Conservation (phyloP, 2,329 filamentous ascomycete species). For the Pseudogymnoascus pannorum region DNA sequence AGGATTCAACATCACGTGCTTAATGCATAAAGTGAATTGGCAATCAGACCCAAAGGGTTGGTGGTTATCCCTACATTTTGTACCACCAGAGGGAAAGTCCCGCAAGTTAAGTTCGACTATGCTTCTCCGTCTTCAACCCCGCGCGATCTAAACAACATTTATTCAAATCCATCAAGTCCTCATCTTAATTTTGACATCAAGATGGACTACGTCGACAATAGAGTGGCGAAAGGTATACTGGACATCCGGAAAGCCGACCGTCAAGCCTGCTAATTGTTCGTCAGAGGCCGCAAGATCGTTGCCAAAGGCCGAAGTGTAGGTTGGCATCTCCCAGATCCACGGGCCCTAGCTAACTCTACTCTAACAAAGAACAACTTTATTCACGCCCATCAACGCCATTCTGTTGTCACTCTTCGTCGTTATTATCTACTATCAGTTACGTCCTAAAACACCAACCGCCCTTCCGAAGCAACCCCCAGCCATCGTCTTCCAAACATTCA, state of each 20-base stretch:
- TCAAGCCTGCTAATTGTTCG: conserved; percentile 7
- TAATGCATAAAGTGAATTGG: background rate
- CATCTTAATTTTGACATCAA: background rate
- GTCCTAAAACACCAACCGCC: conserved; percentile 38
- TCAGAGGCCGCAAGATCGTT: conserved; percentile 25
- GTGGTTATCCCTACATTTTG: background rate
- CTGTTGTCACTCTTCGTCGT: conserved; percentile 50
- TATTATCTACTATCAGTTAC: conserved; percentile 49
- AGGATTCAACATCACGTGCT: background rate
- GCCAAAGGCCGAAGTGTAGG: conserved; percentile 27
- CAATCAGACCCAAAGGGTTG: background rate
- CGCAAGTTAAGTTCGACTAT: background rate
- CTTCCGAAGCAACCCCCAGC: conserved; percentile 49
- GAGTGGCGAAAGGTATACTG: conserved; percentile 26
- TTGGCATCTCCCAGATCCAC: conserved; percentile 2
- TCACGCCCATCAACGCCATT: conserved; percentile 57
- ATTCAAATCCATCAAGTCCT: background rate
- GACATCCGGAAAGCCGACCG: background rate
- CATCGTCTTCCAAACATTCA: conserved; percentile 62
- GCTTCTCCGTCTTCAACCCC: background rate
- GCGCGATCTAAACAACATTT: background rate
- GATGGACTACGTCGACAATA: conserved; percentile 31
- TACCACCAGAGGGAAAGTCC: background rate
- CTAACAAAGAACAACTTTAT: conserved; percentile 29
- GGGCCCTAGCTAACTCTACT: background rate